Evolutionary conservation across 2,329 filamentous ascomycete species (phyloP), one percentile per base, ranked within the genome.

Genomic region (Didymella lethalis): DNA sequence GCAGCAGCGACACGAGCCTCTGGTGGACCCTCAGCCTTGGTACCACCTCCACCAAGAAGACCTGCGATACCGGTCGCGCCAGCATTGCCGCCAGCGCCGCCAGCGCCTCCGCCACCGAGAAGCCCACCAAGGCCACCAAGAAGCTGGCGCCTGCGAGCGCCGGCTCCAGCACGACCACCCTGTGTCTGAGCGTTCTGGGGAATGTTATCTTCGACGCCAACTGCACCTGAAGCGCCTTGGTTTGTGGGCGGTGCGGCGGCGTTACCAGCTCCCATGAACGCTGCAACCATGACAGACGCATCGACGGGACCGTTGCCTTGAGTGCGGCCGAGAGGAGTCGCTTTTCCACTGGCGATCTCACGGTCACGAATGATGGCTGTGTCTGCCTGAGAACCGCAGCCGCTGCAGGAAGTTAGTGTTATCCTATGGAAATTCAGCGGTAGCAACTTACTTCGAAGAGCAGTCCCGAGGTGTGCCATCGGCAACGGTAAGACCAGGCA

Each of bases 401-500:
- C 68, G 57, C 72, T 75, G 4, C 11, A 8, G 31, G 31, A 7
- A 46, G 55, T 75, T 52, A 74, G 66, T 56, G 7, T 25, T 8
- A 2, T 40, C 18, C 26, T 29, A 29, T 34, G 11, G 32, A 20
- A 48, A 18, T 36, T 7, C 12, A 40, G 29, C 10, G 23, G 14
- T 38, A 46, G 23, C 31, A 1, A 43, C 25, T 41, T 64, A 74
- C 72, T 75, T 75, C 67, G 80, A 81, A 54, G 85, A 81, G 77
- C 88, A 90, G 77, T 90, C 87, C 68, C 88, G 86, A 48, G 87
- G 88, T 61, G 88, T 90, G 67, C 87, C 87, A 61, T 90, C 87
- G 45, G 82, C 82, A 57, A 90, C 84, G 82, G 67, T 83, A 44
- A 88, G 80, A 67, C 84, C 86, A 18, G 86, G 85, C 86, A 89